Conservation (phyloP, 1,284 basidiomycete species). For the Takashimella tepidaria region DNA sequence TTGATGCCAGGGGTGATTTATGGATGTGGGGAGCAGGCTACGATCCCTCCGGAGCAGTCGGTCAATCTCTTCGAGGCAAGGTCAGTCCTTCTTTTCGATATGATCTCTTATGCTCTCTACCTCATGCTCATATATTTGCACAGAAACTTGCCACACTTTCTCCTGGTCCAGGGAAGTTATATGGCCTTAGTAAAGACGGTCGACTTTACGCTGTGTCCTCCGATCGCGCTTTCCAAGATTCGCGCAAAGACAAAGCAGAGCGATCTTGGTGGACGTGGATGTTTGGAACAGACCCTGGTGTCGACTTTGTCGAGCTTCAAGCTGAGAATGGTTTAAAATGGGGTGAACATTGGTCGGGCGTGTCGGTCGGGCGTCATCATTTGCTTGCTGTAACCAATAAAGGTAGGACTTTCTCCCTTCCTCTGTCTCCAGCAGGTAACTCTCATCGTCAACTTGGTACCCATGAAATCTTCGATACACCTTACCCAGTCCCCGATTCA, state of each 20-base stretch:
- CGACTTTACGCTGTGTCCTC: slow-evolving; percentile 65
- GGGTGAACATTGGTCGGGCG: slow-evolving; percentile 62
- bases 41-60: slow-evolving; percentile 48
- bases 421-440: slow-evolving; percentile 73
- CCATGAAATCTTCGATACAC: slow-evolving; percentile 53
- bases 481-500: slow-evolving; percentile 37
- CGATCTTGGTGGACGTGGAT: slow-evolving; percentile 32
- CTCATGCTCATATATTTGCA: too few species aligned
- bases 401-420: slow-evolving; percentile 75
- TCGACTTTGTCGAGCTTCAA: slow-evolving; percentile 48
- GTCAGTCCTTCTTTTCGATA: slow-evolving; percentile 48
- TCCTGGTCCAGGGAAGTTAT: slow-evolving; percentile 57
- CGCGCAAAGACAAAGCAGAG: slow-evolving; percentile 18
- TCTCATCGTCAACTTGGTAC: slow-evolving; percentile 78
- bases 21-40: slow-evolving; percentile 79
- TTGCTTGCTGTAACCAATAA: slow-evolving; percentile 76
- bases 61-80: slow-evolving; percentile 59
- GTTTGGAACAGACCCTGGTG: slow-evolving; percentile 39
- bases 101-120: background rate
- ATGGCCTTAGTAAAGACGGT: slow-evolving; percentile 65
- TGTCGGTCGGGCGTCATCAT: slow-evolving; percentile 73
- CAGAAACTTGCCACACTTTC: slow-evolving; percentile 64
- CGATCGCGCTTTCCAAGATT: slow-evolving; percentile 43
- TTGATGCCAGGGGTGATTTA: slow-evolving; percentile 81
- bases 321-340: slow-evolving; percentile 52